Evolutionary conservation across 345 rosid species (phyloP), one percentile per base, ranked within the genome.

Genomic region (Lumnitzera racemosa): DNA sequence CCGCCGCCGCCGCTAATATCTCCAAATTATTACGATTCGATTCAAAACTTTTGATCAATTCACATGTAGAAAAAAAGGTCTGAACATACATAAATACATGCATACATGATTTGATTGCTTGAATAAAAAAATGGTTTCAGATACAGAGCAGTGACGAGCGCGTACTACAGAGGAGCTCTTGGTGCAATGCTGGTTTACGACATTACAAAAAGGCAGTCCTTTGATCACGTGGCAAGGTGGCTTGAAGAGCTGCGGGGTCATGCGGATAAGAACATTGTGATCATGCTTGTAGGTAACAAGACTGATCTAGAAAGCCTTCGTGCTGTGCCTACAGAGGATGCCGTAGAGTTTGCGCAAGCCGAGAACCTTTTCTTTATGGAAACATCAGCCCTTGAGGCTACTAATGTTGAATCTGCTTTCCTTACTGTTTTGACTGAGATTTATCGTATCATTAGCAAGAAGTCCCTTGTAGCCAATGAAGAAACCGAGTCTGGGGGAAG

Each of bases 151-250:
- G 52, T 49, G 20, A 49, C 52, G 8, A 49, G 52, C 20, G 52
- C 52, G 13, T 49, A 49, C 20, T 49, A 49, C 20, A 14, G 52
- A 14, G 52, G 52, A 14, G 52, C 52, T 7, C 16, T 49, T 13
- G 52, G 52, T 14, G 52, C 52, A 49, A 49, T 49, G 52, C 20
- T 49, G 52, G 52, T 49, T 5, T 49, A 49, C 20, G 52, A 49
- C 52, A 49, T 49, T 4, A 49, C 52, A 14, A 49, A 49, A 16
- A 13, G n/a, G 15, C 52, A 49, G 20, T 49, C 52, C 5, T 49
- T 49, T 49, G 52, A 49, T 49, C 52, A 49, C n/a, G 20, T 49
- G 52, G 52, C 52, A 49, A 49, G n/a, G 52, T 49, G 52, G 52
- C 20, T 49, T 14, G 52, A 12, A 16, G 52, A 49, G 13, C 52